A percentile compares a stretch with the other conserved stretches of the same genome.
Conservation (phyloP, 1,284 basidiomycete species). For the Naganishia albida region DNA sequence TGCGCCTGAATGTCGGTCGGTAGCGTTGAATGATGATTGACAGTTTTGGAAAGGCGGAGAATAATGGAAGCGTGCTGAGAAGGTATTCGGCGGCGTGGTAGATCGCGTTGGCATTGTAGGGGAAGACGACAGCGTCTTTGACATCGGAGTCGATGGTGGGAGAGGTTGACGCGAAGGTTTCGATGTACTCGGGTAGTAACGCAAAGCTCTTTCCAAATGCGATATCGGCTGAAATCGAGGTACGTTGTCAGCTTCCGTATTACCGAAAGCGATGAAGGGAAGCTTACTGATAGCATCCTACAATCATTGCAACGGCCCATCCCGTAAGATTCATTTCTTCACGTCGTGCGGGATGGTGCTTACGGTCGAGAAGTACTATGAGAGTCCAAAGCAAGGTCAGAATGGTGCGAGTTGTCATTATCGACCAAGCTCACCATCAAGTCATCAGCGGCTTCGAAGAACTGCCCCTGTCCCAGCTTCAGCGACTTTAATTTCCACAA, state of each 20-base stretch:
- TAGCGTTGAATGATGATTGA: constrained; percentile 36
- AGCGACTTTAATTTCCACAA: constrained; percentile 36
- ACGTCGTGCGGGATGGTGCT: neutral
- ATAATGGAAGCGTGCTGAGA: constrained; percentile 37
- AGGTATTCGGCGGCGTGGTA: constrained; percentile 34
- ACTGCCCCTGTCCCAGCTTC: constrained; percentile 13
- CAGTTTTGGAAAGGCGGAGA: constrained; percentile 35
- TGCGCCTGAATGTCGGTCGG: constrained; percentile 34
- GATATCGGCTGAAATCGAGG: constrained; percentile 36
- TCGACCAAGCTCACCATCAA: neutral
- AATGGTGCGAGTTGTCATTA: neutral
- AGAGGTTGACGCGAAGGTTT: neutral
- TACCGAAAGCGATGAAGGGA: neutral
- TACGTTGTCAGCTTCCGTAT: neutral
- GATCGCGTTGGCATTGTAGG: constrained; percentile 31
- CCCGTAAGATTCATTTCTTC: neutral
- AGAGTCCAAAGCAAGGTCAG: neutral
- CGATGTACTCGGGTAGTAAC: constrained; percentile 21
- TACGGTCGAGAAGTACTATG: constrained; percentile 12
- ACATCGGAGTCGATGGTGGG: neutral
- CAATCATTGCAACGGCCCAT: neutral
- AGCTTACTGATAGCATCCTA: constrained; percentile 40
- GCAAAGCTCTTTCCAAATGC: constrained; percentile 42
- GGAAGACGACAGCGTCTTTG: constrained; percentile 35
- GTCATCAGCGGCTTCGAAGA: constrained; percentile 28